These are phyloP conservation scores for Phyllosticta citribraziliensis DNA, from an alignment of 2,329 filamentous ascomycete species.

Conservation along the genomic window DNA sequence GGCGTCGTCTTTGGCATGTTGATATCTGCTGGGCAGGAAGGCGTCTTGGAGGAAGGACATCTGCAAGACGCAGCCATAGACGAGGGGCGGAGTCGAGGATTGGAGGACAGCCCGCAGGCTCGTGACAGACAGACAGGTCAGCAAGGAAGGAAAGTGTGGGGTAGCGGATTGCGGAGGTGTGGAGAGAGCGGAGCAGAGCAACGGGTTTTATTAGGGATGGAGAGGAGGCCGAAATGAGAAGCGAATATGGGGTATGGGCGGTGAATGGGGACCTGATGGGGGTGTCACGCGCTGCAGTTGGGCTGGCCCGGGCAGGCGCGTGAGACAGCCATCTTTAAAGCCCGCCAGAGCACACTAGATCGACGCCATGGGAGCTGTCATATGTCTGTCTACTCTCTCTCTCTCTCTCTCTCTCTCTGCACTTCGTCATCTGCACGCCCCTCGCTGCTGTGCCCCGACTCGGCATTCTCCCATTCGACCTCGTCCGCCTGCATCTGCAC, in stretches of 20 bases:
- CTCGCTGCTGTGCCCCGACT: background rate
- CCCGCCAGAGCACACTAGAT: background rate
- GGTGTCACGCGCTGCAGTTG: background rate
- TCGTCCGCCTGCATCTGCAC: background rate
- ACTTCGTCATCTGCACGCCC: background rate
- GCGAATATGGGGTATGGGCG: no score
- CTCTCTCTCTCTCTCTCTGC: no score
- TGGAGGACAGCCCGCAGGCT: background rate
- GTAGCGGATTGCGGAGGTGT: background rate
- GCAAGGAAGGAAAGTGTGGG: no score
- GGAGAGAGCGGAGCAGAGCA: background rate
- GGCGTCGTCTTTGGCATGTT: background rate
- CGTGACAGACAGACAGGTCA: background rate
- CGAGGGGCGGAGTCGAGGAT: background rate
- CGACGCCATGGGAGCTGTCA: background rate
- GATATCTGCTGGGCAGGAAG: conserved; percentile 6
- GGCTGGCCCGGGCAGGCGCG: background rate
- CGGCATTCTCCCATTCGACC: background rate
- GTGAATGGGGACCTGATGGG: background rate
- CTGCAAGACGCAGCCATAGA: conserved; percentile 6
- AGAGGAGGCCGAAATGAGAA: background rate
- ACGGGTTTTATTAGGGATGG: background rate
- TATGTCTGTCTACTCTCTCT: no score
- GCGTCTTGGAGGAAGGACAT: conserved; percentile 12
- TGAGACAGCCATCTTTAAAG: background rate